These are phyloP conservation scores for Selaginella tamariscina DNA, from an alignment of 75 land plant species.

Conservation along the genomic window DNA sequence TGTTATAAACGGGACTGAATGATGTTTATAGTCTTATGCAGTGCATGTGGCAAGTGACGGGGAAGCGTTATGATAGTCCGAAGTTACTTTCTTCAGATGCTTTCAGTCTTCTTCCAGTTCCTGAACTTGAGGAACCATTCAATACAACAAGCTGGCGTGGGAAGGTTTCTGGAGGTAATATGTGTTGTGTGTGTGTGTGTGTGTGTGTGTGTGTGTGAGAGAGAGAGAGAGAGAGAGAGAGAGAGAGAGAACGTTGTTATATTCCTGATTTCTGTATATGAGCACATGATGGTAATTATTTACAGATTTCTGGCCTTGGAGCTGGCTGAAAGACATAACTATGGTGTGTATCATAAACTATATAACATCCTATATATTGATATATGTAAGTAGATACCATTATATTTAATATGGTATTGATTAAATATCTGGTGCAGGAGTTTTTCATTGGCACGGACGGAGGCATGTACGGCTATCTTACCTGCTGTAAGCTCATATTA, in stretches of 20 bases:
- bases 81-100: constrained; percentile 31
- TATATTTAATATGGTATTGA: background rate
- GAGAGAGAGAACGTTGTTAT: too few species aligned
- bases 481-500: background rate
- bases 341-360: background rate
- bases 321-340: background rate
- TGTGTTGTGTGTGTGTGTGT: too few species aligned
- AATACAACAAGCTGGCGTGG: constrained; percentile 49
- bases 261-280: background rate
- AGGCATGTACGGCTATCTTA: constrained; percentile 36
- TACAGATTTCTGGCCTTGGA: background rate
- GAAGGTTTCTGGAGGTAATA: constrained; percentile 51
- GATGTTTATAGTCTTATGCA: background rate
- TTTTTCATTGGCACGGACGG: constrained; percentile 39
- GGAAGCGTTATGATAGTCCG: constrained; percentile 46
- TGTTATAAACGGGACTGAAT: background rate
- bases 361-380: too few species aligned
- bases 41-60: constrained; percentile 56
- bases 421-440: constrained; percentile 20
- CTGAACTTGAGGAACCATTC: constrained; percentile 16
- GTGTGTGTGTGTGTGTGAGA: too few species aligned
- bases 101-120: constrained; percentile 25
- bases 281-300: background rate
- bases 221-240: too few species aligned
- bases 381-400: too few species aligned